Conservation (phyloP, 805 yeast species). For the Pichia rugopelliculosa region DNA sequence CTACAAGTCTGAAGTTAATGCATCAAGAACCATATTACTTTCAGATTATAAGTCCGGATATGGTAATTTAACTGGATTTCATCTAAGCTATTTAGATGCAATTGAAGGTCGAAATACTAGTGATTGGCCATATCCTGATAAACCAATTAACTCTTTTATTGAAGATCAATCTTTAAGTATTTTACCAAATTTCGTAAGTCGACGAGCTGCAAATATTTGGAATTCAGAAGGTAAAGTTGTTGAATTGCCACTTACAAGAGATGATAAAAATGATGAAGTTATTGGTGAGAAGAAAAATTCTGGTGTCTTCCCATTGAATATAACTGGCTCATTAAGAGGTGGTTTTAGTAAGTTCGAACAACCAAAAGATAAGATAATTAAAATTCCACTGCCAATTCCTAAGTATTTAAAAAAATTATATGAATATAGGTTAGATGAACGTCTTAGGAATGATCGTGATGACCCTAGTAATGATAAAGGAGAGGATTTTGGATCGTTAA, state of each 20-base stretch:
- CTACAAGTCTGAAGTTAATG: slow-evolving; percentile 29
- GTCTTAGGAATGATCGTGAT: slow-evolving; percentile 5
- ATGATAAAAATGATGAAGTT: slow-evolving; percentile 9
- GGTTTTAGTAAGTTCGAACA: slow-evolving; percentile 19
- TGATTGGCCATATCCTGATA: slow-evolving; percentile 49
- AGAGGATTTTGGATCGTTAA: slow-evolving; percentile 1
- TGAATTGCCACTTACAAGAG: slow-evolving; percentile 7
- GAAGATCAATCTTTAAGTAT: slow-evolving; percentile 49
- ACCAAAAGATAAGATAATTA: slow-evolving; percentile 4
- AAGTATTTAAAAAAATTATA: slow-evolving; percentile 19
- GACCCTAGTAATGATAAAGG: slow-evolving; percentile 1
- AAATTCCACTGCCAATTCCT: slow-evolving; percentile 27
- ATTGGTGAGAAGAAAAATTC: slow-evolving; percentile 21
- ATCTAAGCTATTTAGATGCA: slow-evolving; percentile 55
- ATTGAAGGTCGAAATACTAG: slow-evolving; percentile 36
- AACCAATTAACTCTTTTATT: slow-evolving; percentile 30
- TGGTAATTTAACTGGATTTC: slow-evolving; percentile 69
- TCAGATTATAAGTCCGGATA: slow-evolving; percentile 46
- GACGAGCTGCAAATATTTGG: slow-evolving; percentile 50
- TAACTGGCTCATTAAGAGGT: slow-evolving; percentile 44
- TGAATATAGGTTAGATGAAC: slow-evolving; percentile 15
- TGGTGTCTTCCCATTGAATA: slow-evolving; percentile 31
- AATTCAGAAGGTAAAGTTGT: slow-evolving; percentile 24
- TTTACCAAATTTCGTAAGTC: slow-evolving; percentile 51
- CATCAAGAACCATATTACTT: slow-evolving; percentile 28